Evolutionary conservation across 2,329 filamentous ascomycete species (phyloP), one percentile per base, ranked within the genome.

Genomic region (Coniochaeta sp.): DNA sequence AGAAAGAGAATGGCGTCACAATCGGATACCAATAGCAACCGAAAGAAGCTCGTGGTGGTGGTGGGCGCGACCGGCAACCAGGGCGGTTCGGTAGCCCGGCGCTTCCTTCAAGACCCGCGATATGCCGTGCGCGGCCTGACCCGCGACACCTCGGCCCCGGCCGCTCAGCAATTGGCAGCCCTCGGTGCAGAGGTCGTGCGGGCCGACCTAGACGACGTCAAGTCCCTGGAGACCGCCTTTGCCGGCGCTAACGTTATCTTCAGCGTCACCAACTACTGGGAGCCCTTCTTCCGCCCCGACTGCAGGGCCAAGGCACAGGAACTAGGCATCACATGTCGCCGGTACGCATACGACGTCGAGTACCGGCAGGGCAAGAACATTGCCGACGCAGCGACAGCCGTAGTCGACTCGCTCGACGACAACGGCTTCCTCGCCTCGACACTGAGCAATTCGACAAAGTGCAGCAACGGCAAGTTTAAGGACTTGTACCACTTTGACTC

Each of bases 261-360:
- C 69, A 74, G 75, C 62, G 78, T 82, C 57, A 85, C 82, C 0
- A 77, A 85, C 63, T 85, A 81, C 69, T 85, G 79, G 77, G 77
- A 81, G 59, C 73, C 76, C 2, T 82, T 82, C 65, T 76, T 77
- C 66, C 71, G 75, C 2, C 72, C 75, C 0, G 76, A 78, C 62
- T 75, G 72, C 61, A 74, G 76, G 14, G 66, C 70, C 24, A 71
- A 71, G 58, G 78, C 76, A 2, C 61, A 66, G 4, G 71, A 73
- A 34, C 64, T 69, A 14, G 77, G 76, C 6, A 68, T 80, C 17
- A 74, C 72, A 0, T 77, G 74, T 63, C 73, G 78, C 12, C 68
- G 68, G 59, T 78, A 75, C 61, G 78, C 78, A 0, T 81, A 79
- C 62, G 72, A 81, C 0, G 69, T 77, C 2, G 83, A 86, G 69